These are phyloP conservation scores for Penicillium desertorum DNA, from an alignment of 495 filamentous ascomycete genomes.

Conservation along the genomic window DNA sequence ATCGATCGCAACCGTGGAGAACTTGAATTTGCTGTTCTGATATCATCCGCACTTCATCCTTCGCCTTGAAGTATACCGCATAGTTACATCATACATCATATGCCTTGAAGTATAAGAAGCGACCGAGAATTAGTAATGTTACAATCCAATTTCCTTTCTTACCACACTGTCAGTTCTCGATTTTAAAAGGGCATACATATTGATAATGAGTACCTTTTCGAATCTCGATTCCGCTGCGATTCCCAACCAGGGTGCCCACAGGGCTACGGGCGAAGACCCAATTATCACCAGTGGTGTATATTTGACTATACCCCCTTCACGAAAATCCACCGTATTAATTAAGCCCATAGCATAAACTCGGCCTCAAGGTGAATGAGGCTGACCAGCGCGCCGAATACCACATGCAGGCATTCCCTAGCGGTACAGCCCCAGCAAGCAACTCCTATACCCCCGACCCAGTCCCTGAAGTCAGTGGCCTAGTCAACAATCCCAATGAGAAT, in stretches of 20 bases:
- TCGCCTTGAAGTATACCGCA: no score
- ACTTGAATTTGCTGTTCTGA: no score
- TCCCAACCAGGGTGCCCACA: conserved; percentile 35
- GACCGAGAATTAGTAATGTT: no score
- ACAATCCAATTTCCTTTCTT: no score
- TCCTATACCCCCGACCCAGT: conserved; percentile 59
- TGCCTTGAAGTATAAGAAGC: no score
- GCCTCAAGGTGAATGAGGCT: conserved; percentile 55
- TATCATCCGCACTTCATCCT: no score
- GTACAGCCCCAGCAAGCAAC: conserved; percentile 61
- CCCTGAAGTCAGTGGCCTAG: conserved; percentile 7
- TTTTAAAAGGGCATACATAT: neutral
- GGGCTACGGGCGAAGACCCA: conserved; percentile 47
- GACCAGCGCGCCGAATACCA: conserved; percentile 64
- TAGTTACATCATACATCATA: no score
- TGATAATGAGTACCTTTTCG: conserved; percentile 51
- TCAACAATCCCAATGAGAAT: conserved; percentile 43
- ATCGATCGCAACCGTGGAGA: no score
- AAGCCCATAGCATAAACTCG: conserved; percentile 61
- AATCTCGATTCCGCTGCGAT: conserved; percentile 54
- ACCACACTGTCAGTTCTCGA: neutral
- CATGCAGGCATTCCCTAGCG: conserved; percentile 58
- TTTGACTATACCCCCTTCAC: conserved; percentile 4
- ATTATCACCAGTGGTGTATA: conserved; percentile 56
- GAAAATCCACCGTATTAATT: conserved; percentile 8